Evolutionary conservation across 2,329 filamentous ascomycete genomes (phyloP).

Genomic region (Neurospora crassa): DNA sequence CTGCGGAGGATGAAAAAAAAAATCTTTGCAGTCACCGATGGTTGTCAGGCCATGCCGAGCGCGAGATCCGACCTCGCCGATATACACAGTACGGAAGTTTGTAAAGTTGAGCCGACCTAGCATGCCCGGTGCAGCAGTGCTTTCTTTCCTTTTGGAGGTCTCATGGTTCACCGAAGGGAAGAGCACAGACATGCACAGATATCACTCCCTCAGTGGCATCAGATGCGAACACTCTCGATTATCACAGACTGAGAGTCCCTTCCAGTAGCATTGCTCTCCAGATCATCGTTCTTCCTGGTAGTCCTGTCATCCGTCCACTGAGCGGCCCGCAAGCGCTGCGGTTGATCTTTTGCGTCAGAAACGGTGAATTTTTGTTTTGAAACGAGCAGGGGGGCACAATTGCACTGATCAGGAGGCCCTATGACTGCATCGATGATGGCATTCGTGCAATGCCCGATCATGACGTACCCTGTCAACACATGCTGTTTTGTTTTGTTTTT

Average conservation of each 20-base stretch:
- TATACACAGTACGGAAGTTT: neutral
- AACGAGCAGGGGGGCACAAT: neutral
- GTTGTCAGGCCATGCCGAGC: neutral
- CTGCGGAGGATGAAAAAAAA: neutral
- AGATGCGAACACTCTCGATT: neutral
- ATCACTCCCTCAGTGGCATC: neutral
- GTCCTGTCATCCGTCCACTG: neutral
- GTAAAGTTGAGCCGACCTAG: neutral
- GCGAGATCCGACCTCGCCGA: neutral
- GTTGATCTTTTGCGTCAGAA: neutral
- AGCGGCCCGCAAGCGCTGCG: neutral
- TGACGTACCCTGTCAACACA: neutral
- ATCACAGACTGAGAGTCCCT: neutral
- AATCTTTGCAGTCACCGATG: neutral
- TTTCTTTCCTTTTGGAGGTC: neutral
- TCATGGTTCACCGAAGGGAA: neutral
- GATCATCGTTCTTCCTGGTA: neutral
- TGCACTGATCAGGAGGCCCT: neutral
- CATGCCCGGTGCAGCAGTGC: neutral
- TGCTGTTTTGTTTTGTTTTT: neutral
- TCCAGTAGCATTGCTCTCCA: neutral
- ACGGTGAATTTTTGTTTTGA: neutral
- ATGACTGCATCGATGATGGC: neutral
- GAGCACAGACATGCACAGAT: neutral
- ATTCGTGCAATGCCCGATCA: neutral